These are phyloP conservation scores for Kwoniella shivajii DNA, from an alignment of 1,284 basidiomycete species.

Conservation along the genomic window DNA sequence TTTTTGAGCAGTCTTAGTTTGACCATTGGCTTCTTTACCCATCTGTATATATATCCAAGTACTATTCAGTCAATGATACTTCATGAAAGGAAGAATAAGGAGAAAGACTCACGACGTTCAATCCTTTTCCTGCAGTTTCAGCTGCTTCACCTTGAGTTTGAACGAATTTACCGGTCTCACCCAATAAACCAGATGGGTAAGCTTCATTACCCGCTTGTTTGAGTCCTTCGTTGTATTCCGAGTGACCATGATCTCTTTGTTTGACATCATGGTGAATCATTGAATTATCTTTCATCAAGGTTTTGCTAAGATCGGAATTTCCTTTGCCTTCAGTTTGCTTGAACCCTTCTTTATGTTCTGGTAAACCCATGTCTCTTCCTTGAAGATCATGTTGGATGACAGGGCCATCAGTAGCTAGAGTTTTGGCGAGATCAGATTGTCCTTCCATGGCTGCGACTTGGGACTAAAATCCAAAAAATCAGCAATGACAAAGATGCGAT, in stretches of 20 bases:
- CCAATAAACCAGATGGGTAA: conserved; percentile 5
- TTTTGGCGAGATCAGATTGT: conserved; percentile 10
- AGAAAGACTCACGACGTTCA: conserved; percentile 8
- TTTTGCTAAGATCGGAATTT: conserved; percentile 9
- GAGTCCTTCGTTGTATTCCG: conserved; percentile 9
- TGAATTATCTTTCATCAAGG: conserved; percentile 1
- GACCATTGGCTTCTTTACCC: conserved; percentile 9
- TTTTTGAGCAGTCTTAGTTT: conserved; percentile 5
- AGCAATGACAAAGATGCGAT: not conserved
- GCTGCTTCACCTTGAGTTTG: conserved; percentile 14
- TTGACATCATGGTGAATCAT: conserved; percentile 15
- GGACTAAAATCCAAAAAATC: not conserved
- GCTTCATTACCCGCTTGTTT: conserved; percentile 8
- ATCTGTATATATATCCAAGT: not conserved
- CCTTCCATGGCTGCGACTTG: conserved; percentile 11
- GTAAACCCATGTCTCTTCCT: no score
- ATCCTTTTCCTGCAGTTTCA: conserved; percentile 7
- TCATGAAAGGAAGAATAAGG: not conserved
- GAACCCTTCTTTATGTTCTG: no score
- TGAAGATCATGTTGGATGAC: conserved; percentile 15
- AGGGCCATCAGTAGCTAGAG: conserved; percentile 6
- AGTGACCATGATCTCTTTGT: conserved; percentile 14
- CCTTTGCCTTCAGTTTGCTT: no score
- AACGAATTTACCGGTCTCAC: conserved; percentile 3
- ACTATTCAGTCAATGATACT: not conserved